Evolutionary conservation across 345 rosid genomes (phyloP).

Genomic region (Mallotus nudiflorus): DNA sequence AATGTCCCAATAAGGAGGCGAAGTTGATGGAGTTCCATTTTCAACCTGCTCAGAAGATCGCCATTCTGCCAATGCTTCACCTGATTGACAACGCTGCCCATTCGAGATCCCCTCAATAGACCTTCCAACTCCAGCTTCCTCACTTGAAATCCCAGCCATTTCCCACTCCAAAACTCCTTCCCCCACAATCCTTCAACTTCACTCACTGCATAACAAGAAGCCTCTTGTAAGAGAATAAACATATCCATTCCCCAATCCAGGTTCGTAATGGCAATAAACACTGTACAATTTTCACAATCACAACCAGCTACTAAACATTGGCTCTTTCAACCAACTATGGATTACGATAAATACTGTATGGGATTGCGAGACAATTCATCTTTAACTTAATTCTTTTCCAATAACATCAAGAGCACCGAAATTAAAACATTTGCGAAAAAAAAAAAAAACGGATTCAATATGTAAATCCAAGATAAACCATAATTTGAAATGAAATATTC

Average conservation of each 20-base stretch:
- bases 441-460: not conserved
- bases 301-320: not conserved
- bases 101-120: constrained; percentile 62
- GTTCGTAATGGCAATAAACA: not conserved
- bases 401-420: not conserved
- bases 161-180: constrained; percentile 42
- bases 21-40: constrained; percentile 81
- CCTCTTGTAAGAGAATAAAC: constrained; percentile 1
- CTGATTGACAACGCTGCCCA: constrained; percentile 59
- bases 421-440: not conserved
- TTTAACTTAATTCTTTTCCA: not conserved
- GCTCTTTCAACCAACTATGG: not conserved
- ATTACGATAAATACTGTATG: not conserved
- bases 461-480: not conserved
- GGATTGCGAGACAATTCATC: not conserved
- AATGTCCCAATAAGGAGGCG: constrained; percentile 88
- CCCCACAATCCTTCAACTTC: constrained; percentile 34
- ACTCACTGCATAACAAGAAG: constrained; percentile 14
- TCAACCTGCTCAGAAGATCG: constrained; percentile 93
- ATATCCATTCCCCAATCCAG: not conserved
- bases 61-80: constrained; percentile 89
- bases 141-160: constrained; percentile 69
- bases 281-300: not conserved
- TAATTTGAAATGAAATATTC: not conserved
- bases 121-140: constrained; percentile 72